Conservation (phyloP, 2,329 filamentous ascomycete genomes). For the Neofusicoccum cordaticola region DNA sequence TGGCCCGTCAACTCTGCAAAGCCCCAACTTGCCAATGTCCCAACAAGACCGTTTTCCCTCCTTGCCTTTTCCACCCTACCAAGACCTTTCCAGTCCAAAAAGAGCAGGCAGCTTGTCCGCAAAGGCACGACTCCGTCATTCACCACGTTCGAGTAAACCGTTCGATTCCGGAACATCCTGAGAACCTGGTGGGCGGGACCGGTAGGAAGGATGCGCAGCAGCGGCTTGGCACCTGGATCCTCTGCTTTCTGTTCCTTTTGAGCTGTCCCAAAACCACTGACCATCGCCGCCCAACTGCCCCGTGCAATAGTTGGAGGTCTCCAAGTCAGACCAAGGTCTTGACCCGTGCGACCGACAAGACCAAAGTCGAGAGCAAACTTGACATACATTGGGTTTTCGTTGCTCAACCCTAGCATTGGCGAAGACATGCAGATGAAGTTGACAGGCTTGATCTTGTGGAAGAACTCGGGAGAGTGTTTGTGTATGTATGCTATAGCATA, state of each 20-base stretch:
- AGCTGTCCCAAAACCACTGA: slow-evolving; percentile 69
- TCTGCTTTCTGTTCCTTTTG: slow-evolving; percentile 52
- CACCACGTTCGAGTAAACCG: slow-evolving; percentile 93
- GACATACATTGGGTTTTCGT: slow-evolving; percentile 96
- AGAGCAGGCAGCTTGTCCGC: slow-evolving; percentile 91
- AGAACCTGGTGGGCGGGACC: slow-evolving; percentile 86
- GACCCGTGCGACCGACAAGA: slow-evolving; percentile 89
- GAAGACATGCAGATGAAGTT: slow-evolving; percentile 89
- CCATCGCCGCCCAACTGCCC: slow-evolving; percentile 84
- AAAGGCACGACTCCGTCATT: slow-evolving; percentile 96
- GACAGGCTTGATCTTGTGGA: slow-evolving; percentile 77
- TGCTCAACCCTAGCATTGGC: slow-evolving; percentile 86
- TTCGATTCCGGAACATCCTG: slow-evolving; percentile 84
- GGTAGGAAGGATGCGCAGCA: slow-evolving; percentile 84
- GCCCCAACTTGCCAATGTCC: slow-evolving; percentile 88
- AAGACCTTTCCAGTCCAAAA: slow-evolving; percentile 93
- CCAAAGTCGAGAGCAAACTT: slow-evolving; percentile 97
- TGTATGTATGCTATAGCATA: slow-evolving; percentile 96
- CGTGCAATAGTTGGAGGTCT: slow-evolving; percentile 79
- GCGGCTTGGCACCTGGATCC: slow-evolving; percentile 82
- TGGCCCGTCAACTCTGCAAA: slow-evolving; percentile 85
- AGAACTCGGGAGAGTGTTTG: slow-evolving; percentile 90
- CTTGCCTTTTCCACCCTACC: slow-evolving; percentile 92
- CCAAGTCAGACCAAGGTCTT: slow-evolving; percentile 94
- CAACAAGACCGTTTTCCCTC: slow-evolving; percentile 85